A percentile compares a stretch with the other conserved stretches of the same genome.
Evolutionary conservation across 108 stramenopile species (phyloP).

Genomic region (Skeletonema costatum): DNA sequence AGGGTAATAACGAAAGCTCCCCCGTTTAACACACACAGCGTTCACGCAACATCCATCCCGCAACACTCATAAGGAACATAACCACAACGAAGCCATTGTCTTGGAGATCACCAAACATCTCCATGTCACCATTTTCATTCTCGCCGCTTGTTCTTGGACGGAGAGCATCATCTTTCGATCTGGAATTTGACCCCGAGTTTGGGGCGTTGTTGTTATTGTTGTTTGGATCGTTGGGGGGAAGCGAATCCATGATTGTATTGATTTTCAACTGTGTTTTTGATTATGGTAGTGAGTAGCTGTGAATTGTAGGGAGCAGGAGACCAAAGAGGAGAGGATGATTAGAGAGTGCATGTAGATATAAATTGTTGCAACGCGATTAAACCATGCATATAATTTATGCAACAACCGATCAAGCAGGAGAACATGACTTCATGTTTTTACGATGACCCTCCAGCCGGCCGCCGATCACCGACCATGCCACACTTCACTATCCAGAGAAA

Average conservation of each 20-base stretch:
- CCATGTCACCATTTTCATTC: constrained; percentile 68
- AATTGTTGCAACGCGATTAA: neutral
- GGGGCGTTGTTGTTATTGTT: constrained; percentile 48
- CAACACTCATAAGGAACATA: constrained; percentile 84
- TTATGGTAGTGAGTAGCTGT: neutral
- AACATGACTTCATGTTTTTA: too few species aligned
- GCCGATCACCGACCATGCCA: neutral
- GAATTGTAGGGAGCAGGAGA: neutral
- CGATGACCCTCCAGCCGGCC: too few species aligned
- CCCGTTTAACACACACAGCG: constrained; percentile 72
- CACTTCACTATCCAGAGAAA: neutral
- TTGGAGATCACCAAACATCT: constrained; percentile 72
- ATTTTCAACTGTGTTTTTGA: neutral
- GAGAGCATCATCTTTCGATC: constrained; percentile 57
- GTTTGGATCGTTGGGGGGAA: constrained; percentile 85
- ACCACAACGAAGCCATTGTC: constrained; percentile 78
- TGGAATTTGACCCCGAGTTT: neutral
- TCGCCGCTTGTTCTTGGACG: constrained; percentile 38
- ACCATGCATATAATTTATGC: neutral
- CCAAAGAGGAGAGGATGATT: neutral
- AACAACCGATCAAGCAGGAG: neutral
- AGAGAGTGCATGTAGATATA: neutral
- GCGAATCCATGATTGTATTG: constrained; percentile 61
- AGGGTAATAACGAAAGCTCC: neutral
- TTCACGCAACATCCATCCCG: constrained; percentile 78